phyloP scores from a whole-genome alignment of 768 basidiomycete species.

The Hypholoma fasciculare region DNA sequence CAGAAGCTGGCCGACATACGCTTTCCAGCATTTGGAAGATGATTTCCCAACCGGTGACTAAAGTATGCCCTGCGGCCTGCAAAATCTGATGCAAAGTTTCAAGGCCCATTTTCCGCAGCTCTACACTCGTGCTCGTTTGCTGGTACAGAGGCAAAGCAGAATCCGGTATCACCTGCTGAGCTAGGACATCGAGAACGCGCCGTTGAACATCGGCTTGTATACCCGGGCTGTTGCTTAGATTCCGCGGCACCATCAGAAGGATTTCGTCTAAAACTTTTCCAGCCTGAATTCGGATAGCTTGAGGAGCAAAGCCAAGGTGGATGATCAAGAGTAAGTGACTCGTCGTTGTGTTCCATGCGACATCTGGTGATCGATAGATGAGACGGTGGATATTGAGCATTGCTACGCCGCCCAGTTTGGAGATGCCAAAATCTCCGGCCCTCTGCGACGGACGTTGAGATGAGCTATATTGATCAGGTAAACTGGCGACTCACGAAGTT shows the following conservation, averaged over 20 bases:
- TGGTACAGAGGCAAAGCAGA: slow-evolving; percentile 29
- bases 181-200: slow-evolving; percentile 83
- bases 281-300: slow-evolving; percentile 83
- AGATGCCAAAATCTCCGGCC: slow-evolving; percentile 93
- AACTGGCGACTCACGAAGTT: slow-evolving; percentile 55
- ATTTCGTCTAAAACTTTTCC: slow-evolving; percentile 87
- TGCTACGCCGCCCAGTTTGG: slow-evolving; percentile 77
- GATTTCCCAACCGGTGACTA: slow-evolving; percentile 90
- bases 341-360: slow-evolving; percentile 85
- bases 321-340: slow-evolving; percentile 79
- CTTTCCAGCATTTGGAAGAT: slow-evolving; percentile 92
- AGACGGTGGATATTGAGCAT: slow-evolving; percentile 86
- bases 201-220: slow-evolving; percentile 73
- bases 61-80: slow-evolving; percentile 87
- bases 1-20: slow-evolving; percentile 65
- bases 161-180: slow-evolving; percentile 70
- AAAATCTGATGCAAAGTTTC: slow-evolving; percentile 90
- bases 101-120: slow-evolving; percentile 84
- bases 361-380: slow-evolving; percentile 75
- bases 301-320: slow-evolving; percentile 67
- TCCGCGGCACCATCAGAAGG: slow-evolving; percentile 73
- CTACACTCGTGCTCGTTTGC: slow-evolving; percentile 54
- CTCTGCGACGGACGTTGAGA: slow-evolving; percentile 48
- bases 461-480: not conserved
- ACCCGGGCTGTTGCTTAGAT: slow-evolving; percentile 58